Evolutionary conservation across 2,329 filamentous ascomycete species (phyloP), one percentile per base, ranked within the genome.

Genomic region (Botrytis tulipae): DNA sequence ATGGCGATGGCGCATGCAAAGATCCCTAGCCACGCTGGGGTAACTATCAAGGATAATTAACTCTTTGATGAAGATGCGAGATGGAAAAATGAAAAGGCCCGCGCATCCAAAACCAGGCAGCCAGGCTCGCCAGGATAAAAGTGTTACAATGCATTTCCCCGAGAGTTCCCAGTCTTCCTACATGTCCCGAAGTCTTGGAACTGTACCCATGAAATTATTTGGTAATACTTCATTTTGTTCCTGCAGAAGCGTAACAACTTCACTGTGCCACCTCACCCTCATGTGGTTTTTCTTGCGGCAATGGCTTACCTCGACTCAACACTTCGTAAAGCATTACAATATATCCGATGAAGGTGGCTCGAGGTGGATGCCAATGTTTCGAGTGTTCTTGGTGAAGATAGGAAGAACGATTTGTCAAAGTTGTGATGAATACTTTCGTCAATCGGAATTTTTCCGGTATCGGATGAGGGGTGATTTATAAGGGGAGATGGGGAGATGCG

Each of bases 171-270:
- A 44, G 40, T 2, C 20, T 70, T 70, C 71, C 71, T 68, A 69
- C 8, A 69, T 72, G 29, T 60, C 48, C 62, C 70, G 70, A 72
- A 12, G 35, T 68, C 48, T 72, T 57, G n/a, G 40, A 35, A 29
- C 61, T 40, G 25, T n/a, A 73, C 54, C 71, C 63, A 59, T 69
- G 71, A 73, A 73, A 69, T 40, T 73, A 73, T 73, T 72, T 69
- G 71, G 37, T 72, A 72, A 72, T 51, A 54, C 14, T 66, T 72
- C 61, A 54, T 22, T 14, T 63, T 22, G 59, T 71, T 71, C 70
- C 70, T 66, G 70, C 60, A 67, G 46, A 72, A 35, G 61, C 22
- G 35, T 67, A 29, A 44, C 35, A 57, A 25, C 35, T 42, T 54
- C 46, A 54, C 16, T 6, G 9, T 63, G 54, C 69, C 29, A 71